Evolutionary conservation across 768 basidiomycete species (phyloP), one percentile per base, ranked within the genome.

Genomic region (Termitomyces eurrhizus): DNA sequence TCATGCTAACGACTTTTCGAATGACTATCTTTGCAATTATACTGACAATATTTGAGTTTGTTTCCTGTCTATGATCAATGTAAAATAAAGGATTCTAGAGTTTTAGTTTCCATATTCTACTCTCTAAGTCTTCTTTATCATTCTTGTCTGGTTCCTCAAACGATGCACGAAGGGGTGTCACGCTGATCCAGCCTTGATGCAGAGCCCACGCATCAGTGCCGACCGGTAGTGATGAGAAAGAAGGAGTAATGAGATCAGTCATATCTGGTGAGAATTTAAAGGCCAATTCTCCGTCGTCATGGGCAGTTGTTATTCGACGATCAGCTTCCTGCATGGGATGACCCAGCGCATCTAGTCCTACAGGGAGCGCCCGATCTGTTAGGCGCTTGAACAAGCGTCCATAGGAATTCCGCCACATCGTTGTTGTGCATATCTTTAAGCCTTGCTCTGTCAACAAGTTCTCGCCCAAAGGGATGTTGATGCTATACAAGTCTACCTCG

Each of bases 181-280:
- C 85, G 64, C 89, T 90, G 37, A 83, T 87, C 65, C 77, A 83
- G 5, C 88, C 90, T 60, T 85, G 78, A 59, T 78, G 75, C 36
- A 95, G 75, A 16, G 90, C 92, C 90, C 90, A 93, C 0, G 83
- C 85, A 71, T 97, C 94, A 11, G 90, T 86, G 3, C 92, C 93
- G 21, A 82, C 75, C 1, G 92, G 90, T n/a, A 94, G 73, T 18
- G 70, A 70, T 3, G 83, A 79, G 50, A 78, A 62, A 14, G 79
- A 71, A 2, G 92, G 92, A 48, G 77, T 78, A 48, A 95, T 80
- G 14, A 95, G 75, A 12, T 77, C 78, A n/a, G 74, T 74, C 78
- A 95, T 83, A 52, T 91, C 86, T 13, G 73, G 88, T 68, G 77
- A 85, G 70, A 81, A 97, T 71, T 85, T 86, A 79, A 95, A 97